These are phyloP conservation scores for Hibiscus trionum DNA, from an alignment of 345 rosid genomes.

Conservation along the genomic window DNA sequence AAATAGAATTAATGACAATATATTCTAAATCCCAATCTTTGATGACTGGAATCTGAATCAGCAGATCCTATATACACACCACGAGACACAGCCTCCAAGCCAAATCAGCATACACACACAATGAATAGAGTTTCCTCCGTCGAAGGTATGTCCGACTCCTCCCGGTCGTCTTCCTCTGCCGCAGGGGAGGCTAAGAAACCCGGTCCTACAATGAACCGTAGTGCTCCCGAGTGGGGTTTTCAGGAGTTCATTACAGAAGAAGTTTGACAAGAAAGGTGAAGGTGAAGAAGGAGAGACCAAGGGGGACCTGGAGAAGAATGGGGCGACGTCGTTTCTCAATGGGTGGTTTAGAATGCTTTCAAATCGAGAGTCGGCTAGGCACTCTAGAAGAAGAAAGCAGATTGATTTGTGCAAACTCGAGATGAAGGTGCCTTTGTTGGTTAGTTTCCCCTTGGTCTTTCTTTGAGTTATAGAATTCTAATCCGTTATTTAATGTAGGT, in stretches of 20 bases:
- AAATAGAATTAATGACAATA: too few species aligned
- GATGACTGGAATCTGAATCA: constrained; percentile 1
- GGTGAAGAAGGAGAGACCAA: not conserved
- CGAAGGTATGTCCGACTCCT: too few species aligned
- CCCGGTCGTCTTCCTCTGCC: not conserved
- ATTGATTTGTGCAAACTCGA: too few species aligned
- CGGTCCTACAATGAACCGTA: constrained; percentile 38
- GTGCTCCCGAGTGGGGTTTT: constrained; percentile 82
- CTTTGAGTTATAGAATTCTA: too few species aligned
- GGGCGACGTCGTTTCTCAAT: not conserved
- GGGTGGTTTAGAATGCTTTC: not conserved
- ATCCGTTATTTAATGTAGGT: too few species aligned
- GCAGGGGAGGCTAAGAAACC: constrained; percentile 1
- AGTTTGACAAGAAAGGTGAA: constrained; percentile 2
- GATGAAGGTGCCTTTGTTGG: too few species aligned
- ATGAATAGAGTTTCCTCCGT: constrained; percentile 53
- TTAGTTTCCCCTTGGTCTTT: too few species aligned
- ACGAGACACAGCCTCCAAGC: not conserved
- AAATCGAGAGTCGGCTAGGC: too few species aligned
- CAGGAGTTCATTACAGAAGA: constrained; percentile 51
- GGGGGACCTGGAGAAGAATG: constrained; percentile 5
- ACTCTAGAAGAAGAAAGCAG: too few species aligned
- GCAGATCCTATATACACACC: not conserved
- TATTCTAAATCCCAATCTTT: not conserved
- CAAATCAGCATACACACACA: not conserved